These are phyloP conservation scores for Termitomyces sp. DNA, from an alignment of 768 basidiomycete species.

Conservation along the genomic window DNA sequence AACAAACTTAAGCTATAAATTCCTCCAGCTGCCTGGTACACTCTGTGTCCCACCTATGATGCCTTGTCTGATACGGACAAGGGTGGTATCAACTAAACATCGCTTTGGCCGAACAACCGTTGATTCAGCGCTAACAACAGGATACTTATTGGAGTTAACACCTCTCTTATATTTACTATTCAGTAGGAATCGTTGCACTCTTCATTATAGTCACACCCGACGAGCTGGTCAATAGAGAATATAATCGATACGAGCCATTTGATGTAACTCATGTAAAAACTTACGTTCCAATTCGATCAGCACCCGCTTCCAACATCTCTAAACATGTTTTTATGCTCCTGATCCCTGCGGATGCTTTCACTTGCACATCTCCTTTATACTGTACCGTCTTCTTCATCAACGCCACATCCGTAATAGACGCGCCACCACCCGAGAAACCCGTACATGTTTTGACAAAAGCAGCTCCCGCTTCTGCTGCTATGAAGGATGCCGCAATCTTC, in stretches of 20 bases:
- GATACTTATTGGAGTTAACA: conserved; percentile 7
- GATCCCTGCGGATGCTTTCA: conserved; percentile 51
- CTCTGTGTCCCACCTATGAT: conserved; percentile 21
- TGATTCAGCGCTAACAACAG: background rate
- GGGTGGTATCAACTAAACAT: background rate
- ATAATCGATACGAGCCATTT: background rate
- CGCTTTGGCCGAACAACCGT: background rate
- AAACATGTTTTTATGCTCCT: conserved; percentile 38
- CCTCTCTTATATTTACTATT: background rate
- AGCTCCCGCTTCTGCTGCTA: conserved; percentile 46
- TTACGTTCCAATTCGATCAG: conserved; percentile 51
- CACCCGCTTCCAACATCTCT: conserved; percentile 44
- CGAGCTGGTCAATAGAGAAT: conserved; percentile 15
- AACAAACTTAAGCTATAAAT: background rate
- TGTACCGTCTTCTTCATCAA: conserved; percentile 37
- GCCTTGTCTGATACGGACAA: background rate
- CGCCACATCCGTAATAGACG: conserved; percentile 37
- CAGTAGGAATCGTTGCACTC: background rate
- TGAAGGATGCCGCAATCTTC: conserved; percentile 40
- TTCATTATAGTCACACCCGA: conserved; percentile 16
- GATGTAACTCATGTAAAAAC: conserved; percentile 13
- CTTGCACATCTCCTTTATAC: conserved; percentile 33
- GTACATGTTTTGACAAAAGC: conserved; percentile 52
- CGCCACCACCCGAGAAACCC: conserved; percentile 44
- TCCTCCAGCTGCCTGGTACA: conserved; percentile 18